A percentile compares a stretch with the other conserved stretches of the same genome.
Conservation (phyloP, 495 filamentous ascomycete genomes). For the Hyaloscypha hepaticicola region DNA sequence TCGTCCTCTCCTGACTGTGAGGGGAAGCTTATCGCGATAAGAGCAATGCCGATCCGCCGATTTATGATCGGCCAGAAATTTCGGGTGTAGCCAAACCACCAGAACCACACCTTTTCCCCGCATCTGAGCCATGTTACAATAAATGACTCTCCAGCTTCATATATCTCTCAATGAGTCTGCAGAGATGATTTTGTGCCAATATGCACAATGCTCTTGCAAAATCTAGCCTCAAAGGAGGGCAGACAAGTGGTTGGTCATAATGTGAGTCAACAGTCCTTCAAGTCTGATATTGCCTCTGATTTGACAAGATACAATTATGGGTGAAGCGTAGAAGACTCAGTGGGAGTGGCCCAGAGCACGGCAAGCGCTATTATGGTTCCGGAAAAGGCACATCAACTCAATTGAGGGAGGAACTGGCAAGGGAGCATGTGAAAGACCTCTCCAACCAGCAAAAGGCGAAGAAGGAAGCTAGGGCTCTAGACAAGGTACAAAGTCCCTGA, state of each 20-base stretch:
- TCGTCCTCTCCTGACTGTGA: neutral
- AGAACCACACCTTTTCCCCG: constrained; percentile 13
- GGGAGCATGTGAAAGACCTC: constrained; percentile 30
- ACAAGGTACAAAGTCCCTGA: constrained; percentile 18
- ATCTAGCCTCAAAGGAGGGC: constrained; percentile 30
- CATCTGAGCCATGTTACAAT: neutral
- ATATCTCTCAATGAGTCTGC: constrained; percentile 11
- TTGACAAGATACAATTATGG: constrained; percentile 35
- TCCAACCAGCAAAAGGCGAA: constrained; percentile 29
- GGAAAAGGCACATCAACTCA: constrained; percentile 10
- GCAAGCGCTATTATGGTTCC: constrained; percentile 18
- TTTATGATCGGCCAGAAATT: neutral
- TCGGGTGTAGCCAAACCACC: neutral
- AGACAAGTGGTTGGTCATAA: constrained; percentile 31
- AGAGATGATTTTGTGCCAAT: constrained; percentile 21
- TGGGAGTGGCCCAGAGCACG: neutral
- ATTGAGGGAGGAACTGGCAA: constrained; percentile 28
- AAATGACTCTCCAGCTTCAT: neutral
- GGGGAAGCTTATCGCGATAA: constrained; percentile 22
- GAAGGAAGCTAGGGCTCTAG: constrained; percentile 28
- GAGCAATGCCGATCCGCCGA: neutral
- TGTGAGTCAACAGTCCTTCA: constrained; percentile 20
- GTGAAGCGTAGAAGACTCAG: constrained; percentile 10
- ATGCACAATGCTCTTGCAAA: constrained; percentile 32
- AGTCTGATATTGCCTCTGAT: constrained; percentile 43